Percentiles rank a stretch among this genome's conserved stretches.
These are phyloP conservation scores for Cercospora sp. DNA, from an alignment of 2,329 filamentous ascomycete species.

Conservation along the genomic window DNA sequence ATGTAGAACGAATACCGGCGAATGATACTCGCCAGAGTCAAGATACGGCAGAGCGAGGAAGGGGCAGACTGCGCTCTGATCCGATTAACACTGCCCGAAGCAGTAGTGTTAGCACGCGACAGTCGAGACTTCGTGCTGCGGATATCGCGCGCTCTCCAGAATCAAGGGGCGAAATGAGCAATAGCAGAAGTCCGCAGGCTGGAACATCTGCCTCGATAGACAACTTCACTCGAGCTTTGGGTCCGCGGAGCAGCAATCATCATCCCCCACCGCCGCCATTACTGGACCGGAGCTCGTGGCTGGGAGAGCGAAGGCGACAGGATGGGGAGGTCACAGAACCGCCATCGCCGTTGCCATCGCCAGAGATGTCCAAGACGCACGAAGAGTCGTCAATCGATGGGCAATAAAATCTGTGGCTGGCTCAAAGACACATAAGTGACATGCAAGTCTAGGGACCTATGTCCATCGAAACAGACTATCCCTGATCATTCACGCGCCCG, in stretches of 20 bases:
- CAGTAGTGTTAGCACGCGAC: not conserved
- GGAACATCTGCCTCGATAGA: not conserved
- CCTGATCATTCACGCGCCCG: not conserved
- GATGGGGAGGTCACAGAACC: not conserved
- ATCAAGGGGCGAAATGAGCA: not conserved
- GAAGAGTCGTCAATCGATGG: not conserved
- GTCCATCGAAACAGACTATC: not conserved
- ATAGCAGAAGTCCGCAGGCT: constrained; percentile 4
- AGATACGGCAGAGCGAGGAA: not conserved
- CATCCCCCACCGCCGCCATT: constrained; percentile 5
- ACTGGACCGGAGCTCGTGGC: not conserved
- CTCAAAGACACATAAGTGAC: too few relatives aligned
- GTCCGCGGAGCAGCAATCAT: not conserved
- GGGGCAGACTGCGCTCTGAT: not conserved
- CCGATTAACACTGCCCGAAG: not conserved
- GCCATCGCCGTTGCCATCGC: not conserved
- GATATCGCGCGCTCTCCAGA: not conserved
- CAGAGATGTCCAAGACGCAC: not conserved
- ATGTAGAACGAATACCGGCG: not conserved
- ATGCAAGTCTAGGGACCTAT: not conserved
- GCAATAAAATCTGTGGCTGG: not conserved
- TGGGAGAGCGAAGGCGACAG: not conserved
- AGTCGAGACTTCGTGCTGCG: not conserved
- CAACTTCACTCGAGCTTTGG: not conserved
- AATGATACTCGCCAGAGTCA: not conserved